Evolutionary conservation across 2,329 filamentous ascomycete genomes (phyloP).

Genomic region (Talaromyces marneffei): DNA sequence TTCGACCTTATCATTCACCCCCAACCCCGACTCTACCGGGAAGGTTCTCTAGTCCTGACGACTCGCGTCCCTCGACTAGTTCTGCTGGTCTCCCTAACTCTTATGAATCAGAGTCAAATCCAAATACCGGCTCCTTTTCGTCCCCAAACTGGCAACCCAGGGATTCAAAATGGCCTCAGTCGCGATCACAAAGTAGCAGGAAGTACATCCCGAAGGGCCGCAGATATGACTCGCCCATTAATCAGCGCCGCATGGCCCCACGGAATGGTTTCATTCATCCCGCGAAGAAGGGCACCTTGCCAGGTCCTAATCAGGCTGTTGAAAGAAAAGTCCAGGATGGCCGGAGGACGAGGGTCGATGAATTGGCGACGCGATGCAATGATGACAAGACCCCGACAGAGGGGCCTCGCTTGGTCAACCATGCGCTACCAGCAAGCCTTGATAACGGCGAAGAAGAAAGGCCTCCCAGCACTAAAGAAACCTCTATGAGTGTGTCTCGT

Average conservation of each 20-base stretch:
- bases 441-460: slow-evolving; percentile 18
- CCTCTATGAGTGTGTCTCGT: slow-evolving; percentile 42
- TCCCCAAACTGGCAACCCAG: not conserved
- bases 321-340: not conserved
- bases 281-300: not conserved
- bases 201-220: not conserved
- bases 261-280: not conserved
- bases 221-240: slow-evolving; percentile 3
- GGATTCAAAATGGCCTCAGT: slow-evolving; percentile 7
- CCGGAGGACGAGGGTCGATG: not conserved
- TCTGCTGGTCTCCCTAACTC: not conserved
- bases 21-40: not conserved
- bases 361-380: not conserved
- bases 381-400: slow-evolving; percentile 15
- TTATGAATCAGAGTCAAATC: not conserved
- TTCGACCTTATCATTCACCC: not conserved
- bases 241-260: not conserved
- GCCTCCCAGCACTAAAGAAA: not conserved
- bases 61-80: not conserved
- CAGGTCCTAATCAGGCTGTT: not conserved
- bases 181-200: slow-evolving; percentile 6
- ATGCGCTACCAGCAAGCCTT: slow-evolving; percentile 24
- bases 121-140: not conserved
- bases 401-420: slow-evolving; percentile 19
- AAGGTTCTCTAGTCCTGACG: not conserved